phyloP scores from a whole-genome alignment of 2,329 filamentous ascomycete species.

The Stagonosporopsis cucurbitacearum region DNA sequence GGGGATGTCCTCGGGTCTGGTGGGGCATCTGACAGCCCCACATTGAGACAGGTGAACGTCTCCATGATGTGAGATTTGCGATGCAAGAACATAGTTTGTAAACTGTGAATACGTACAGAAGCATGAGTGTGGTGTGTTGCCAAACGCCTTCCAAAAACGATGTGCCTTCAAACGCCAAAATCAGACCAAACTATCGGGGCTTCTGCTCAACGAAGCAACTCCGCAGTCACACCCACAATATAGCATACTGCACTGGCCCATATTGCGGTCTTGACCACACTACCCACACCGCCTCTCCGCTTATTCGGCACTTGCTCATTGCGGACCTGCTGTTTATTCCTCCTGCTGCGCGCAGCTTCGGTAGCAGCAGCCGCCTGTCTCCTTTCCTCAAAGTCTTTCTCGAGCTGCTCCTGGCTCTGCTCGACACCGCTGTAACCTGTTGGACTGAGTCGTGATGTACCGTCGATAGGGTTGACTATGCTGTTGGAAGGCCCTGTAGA shows the following conservation, averaged over 20 bases:
- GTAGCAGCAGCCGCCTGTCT: slow-evolving; percentile 25
- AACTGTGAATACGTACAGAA: neutral
- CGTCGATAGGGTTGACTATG: slow-evolving; percentile 45
- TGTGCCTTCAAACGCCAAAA: neutral
- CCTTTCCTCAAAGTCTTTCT: slow-evolving; percentile 33
- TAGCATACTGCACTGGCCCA: slow-evolving; percentile 40
- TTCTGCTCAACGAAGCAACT: slow-evolving; percentile 22
- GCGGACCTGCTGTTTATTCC: slow-evolving; percentile 7
- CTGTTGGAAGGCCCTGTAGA: neutral
- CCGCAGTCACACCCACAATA: slow-evolving; percentile 41
- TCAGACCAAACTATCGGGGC: neutral
- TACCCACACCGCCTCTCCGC: slow-evolving; percentile 21
- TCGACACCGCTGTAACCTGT: slow-evolving; percentile 44
- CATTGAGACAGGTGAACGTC: neutral
- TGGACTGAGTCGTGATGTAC: slow-evolving; percentile 39
- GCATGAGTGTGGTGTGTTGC: slow-evolving; percentile 5
- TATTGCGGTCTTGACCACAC: slow-evolving; percentile 42
- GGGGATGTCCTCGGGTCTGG: neutral
- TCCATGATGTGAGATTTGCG: neutral
- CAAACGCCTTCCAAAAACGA: neutral
- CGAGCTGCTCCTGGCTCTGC: slow-evolving; percentile 30
- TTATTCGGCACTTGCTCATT: slow-evolving; percentile 8
- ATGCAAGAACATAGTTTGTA: neutral
- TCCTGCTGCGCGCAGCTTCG: slow-evolving; percentile 3
- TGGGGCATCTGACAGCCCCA: neutral